Evolutionary conservation across 768 basidiomycete genomes (phyloP).

Genomic region (Pisolithus microcarpus): DNA sequence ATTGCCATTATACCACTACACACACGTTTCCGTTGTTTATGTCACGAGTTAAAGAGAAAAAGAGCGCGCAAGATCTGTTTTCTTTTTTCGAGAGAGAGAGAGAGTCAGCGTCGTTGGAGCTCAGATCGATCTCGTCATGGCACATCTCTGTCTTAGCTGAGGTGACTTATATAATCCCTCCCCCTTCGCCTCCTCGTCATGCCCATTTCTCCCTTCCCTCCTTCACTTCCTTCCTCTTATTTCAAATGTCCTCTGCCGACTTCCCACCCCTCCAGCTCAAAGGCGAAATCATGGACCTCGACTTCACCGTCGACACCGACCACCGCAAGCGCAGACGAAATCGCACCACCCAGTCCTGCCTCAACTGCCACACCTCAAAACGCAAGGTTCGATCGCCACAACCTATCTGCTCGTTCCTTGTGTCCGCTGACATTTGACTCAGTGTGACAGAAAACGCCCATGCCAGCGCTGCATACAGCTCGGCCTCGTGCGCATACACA

Average conservation of each 20-base stretch:
- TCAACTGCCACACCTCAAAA: constrained; percentile 92
- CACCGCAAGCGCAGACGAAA: constrained; percentile 84
- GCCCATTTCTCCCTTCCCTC: constrained; percentile 27
- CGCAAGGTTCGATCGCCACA: constrained; percentile 55
- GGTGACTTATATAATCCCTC: constrained; percentile 41
- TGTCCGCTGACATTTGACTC: constrained; percentile 7
- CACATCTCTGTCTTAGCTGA: too few relatives aligned
- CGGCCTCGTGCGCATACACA: constrained; percentile 53
- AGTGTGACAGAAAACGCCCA: constrained; percentile 91
- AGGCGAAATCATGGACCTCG: constrained; percentile 72
- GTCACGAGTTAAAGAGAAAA: background rate
- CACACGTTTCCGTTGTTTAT: background rate
- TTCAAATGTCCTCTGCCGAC: constrained; percentile 38
- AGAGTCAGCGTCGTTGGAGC: too few relatives aligned
- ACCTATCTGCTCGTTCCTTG: constrained; percentile 2
- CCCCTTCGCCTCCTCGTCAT: constrained; percentile 36
- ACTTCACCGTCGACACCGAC: constrained; percentile 65
- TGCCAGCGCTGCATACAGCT: constrained; percentile 88
- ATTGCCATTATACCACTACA: background rate
- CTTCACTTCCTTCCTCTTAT: constrained; percentile 44
- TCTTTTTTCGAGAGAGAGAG: too few relatives aligned
- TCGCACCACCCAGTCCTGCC: constrained; percentile 81
- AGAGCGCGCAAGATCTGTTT: background rate
- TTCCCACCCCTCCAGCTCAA: constrained; percentile 50
- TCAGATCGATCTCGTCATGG: too few relatives aligned